Base-by-base conservation (phyloP, 345 rosid species). In the Odontarrhena argentea region DNA sequence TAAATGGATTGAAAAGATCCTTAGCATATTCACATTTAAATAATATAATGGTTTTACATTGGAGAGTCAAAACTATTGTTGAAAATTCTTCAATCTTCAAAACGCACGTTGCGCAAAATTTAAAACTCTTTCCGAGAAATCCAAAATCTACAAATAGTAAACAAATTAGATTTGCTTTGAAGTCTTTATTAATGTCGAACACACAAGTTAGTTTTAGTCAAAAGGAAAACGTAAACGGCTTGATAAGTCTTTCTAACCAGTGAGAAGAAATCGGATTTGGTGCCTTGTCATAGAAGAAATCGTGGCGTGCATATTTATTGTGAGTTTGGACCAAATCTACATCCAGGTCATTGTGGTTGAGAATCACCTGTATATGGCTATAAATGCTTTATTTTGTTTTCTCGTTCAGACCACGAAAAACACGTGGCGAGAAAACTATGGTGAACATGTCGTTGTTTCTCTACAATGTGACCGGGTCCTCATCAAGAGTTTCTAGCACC, bases 301-400 rank as follows among this genome's bases (percentile, higher is more conserved):
- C 7, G 63, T 70, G 63, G 62, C 74, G 68, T 70, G 69, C 41
- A 37, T 62, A 8, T 55, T 46, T 46, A 54, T 47, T 14, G 26
- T 24, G 56, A 14, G 59, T 61, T 61, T 71, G 32, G 65, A 71
- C 69, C 65, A 55, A 63, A 71, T 63, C 70, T 47, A 71, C 22
- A 12, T 47, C 18, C 64, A 71, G 69, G 44, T 71, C 58, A 62
- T 54, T 38, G 41, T 70, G 68, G 68, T 61, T 38, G 37, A 6
- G 55, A 54, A 62, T 36, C 63, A 35, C 1, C n/a, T 36, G 11
- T 44, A 13, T 22, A 10, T 60, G 55, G 13, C 41, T 53, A 70
- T 14, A 43, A 61, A 60, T 25, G 46, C 25, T 12, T 18, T 18
- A 4, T 38, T 59, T 18, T 8, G 24, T 58, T 40, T 57, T 49